phyloP scores from a whole-genome alignment of 805 yeast species.

The Candida patagonica region DNA sequence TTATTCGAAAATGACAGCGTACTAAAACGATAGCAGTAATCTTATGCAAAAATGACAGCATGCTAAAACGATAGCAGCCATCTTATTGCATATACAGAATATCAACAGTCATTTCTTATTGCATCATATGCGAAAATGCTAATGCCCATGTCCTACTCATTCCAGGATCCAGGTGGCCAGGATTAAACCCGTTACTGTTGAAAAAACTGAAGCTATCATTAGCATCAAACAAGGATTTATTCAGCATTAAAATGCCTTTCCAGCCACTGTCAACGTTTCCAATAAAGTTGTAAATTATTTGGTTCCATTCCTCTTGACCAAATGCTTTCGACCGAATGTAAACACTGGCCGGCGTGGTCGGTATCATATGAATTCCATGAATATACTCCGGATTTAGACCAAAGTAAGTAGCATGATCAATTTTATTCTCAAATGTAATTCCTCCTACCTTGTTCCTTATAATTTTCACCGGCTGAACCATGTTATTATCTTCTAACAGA shows the following conservation, averaged over 20 bases:
- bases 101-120: too few species aligned
- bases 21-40: too few species aligned
- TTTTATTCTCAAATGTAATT: constrained; percentile 62
- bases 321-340: constrained; percentile 42
- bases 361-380: constrained; percentile 77
- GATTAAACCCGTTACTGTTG: constrained; percentile 41
- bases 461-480: constrained; percentile 44
- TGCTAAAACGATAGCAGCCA: too few species aligned
- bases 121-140: constrained; percentile 46
- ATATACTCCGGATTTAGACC: constrained; percentile 56
- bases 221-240: constrained; percentile 69
- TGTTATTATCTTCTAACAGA: constrained; percentile 40
- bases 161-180: constrained; percentile 62
- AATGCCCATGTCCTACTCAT: constrained; percentile 82
- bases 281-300: constrained; percentile 35
- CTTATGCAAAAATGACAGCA: too few species aligned
- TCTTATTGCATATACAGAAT: too few species aligned
- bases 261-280: constrained; percentile 41
- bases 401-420: constrained; percentile 66
- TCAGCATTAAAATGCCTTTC: constrained; percentile 63
- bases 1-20: too few species aligned
- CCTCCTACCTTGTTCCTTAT: constrained; percentile 59
- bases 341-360: constrained; percentile 54
- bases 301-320: constrained; percentile 51
- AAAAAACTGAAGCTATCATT: constrained; percentile 51